Conservation (phyloP, 768 basidiomycete genomes). For the Suillus paluster region DNA sequence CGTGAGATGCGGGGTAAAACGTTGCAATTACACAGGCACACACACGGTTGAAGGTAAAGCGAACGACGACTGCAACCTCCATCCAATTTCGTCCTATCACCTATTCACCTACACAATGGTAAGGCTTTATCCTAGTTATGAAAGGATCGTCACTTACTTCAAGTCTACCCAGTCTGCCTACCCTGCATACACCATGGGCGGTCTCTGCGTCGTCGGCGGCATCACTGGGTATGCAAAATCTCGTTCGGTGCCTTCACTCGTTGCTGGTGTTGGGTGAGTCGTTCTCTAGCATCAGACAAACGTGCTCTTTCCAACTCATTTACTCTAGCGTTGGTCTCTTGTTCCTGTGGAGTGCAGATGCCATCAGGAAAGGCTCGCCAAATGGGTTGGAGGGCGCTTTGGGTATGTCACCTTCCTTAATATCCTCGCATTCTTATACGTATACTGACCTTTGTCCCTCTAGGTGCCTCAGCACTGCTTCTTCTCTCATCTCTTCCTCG, state of each 20-base stretch:
- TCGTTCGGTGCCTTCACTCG: constrained; percentile 79
- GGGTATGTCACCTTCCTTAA: constrained; percentile 47
- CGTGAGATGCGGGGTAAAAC: not conserved
- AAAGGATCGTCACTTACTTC: not conserved
- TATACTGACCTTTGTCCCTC: not conserved
- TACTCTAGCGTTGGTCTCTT: constrained; percentile 68
- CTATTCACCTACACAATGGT: not conserved
- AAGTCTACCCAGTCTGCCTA: constrained; percentile 64
- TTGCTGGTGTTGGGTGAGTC: constrained; percentile 79
- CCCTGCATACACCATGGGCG: constrained; percentile 80
- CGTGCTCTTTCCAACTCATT: constrained; percentile 1
- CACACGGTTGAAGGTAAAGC: not conserved
- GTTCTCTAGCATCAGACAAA: not conserved
- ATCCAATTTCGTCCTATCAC: not conserved
- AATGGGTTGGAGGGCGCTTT: constrained; percentile 82
- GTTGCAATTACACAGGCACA: no score
- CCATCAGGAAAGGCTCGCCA: constrained; percentile 70
- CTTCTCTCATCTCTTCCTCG: constrained; percentile 78
- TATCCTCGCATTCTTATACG: not conserved
- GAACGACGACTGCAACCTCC: not conserved
- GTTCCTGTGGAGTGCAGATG: constrained; percentile 80
- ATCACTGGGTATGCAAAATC: constrained; percentile 72
- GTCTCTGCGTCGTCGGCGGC: constrained; percentile 77
- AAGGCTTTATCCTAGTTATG: not conserved
- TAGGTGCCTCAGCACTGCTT: constrained; percentile 78